Base-by-base conservation (phyloP, 768 basidiomycete genomes). In the Aureoboletus auriporus region DNA sequence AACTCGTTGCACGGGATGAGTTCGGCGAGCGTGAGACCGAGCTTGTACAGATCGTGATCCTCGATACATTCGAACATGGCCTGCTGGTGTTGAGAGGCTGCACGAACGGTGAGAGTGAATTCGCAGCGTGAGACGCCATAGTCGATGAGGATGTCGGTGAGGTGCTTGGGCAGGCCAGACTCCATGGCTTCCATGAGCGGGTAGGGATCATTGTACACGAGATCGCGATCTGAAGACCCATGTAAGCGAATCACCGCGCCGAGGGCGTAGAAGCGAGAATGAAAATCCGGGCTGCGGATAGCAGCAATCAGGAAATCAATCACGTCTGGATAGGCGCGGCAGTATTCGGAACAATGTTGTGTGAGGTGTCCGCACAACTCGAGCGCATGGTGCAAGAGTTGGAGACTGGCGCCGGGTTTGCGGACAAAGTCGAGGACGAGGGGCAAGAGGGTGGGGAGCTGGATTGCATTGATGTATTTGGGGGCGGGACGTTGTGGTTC, bases 1-100 rank as follows among this genome's bases (percentile, higher is more conserved):
- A 80, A 84, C 55, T 86, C 84, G 8, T 80, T 83, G 39, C 70
- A 66, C 9, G 77, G 62, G 53, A 87, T 78, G 39, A 78, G 65
- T 7, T 68, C 63, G 1, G 76, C 74, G 23, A 83, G 66, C 34
- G 67, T 70, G 33, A 76, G 53, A 1, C 80, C 83, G 4, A 86
- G 71, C 4, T 69, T 50, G 54, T 76, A 74, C 5, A 85, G 54
- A 55, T 86, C 73, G 29, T 61, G 66, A 52, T 78, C 74, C 42
- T 74, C 70, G 0, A 70, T 70, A 50, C 65, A 73, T 12, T 65
- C 46, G 66, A 80, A 69, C 75, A 86, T 79, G 8, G 79, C 80
- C 3, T 67, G 64, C 47, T 79, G 77, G 56, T 73, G 79, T 4
- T 80, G 76, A 4, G 41, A 35, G 8, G 72, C 55, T 12, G 72